Conservation (phyloP, 257 asterid species). For the Paulownia fortunei region DNA sequence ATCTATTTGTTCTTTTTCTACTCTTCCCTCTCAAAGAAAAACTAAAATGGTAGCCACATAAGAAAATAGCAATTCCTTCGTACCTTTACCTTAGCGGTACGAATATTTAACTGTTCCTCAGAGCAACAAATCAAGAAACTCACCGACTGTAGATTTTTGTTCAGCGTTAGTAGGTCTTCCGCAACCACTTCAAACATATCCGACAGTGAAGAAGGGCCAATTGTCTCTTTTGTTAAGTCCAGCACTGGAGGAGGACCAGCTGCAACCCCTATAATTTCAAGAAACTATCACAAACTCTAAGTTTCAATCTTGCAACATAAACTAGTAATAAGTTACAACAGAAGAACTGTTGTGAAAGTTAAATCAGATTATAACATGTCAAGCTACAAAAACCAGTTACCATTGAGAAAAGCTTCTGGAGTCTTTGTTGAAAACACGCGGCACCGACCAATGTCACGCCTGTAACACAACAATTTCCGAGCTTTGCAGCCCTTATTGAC, state of each 20-base stretch:
- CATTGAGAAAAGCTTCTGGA: conserved; percentile 63
- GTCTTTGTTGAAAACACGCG: conserved; percentile 71
- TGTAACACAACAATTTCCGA: conserved; percentile 50
- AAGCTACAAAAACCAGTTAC: conserved; percentile 39
- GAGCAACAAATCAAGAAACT: conserved; percentile 41
- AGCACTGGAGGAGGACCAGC: conserved; percentile 59
- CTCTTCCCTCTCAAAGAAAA: neutral
- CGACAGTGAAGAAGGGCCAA: conserved; percentile 48
- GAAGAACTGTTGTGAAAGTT: neutral
- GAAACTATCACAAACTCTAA: conserved; percentile 30
- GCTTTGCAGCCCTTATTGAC: conserved; percentile 52
- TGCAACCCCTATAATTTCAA: conserved; percentile 47
- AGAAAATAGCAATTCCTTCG: neutral
- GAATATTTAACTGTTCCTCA: neutral
- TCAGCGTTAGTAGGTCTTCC: conserved; percentile 73
- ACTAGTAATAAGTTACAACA: neutral
- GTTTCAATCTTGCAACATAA: conserved; percentile 6
- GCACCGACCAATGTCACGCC: conserved; percentile 59
- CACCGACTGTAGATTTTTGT: conserved; percentile 82
- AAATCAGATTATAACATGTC: neutral
- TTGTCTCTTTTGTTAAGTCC: conserved; percentile 55
- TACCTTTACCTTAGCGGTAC: neutral
- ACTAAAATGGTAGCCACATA: neutral
- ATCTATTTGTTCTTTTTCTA: neutral
- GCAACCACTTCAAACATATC: conserved; percentile 82